phyloP scores from a whole-genome alignment of 768 basidiomycete species.

The Mycena pura region DNA sequence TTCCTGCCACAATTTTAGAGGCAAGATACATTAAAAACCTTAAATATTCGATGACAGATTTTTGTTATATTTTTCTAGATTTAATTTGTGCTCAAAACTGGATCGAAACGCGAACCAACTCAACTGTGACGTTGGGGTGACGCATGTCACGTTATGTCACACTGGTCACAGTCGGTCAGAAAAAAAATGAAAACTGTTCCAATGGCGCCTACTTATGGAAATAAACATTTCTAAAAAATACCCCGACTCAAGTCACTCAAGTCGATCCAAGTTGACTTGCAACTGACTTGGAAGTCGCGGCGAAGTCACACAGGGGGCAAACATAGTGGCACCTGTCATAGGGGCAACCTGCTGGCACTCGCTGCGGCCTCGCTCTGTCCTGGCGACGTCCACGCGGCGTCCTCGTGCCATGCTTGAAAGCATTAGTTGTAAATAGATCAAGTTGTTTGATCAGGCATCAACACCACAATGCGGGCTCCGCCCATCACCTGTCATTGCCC shows the following conservation, averaged over 20 bases:
- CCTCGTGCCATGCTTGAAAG: too few relatives aligned
- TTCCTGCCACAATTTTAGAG: not conserved
- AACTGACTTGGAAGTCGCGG: not conserved
- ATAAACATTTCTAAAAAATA: not conserved
- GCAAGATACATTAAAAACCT: not conserved
- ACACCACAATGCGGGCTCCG: too few relatives aligned
- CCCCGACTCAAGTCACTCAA: not conserved
- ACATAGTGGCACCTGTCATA: too few relatives aligned
- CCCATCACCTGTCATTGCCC: too few relatives aligned
- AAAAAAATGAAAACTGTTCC: not conserved
- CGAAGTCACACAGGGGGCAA: too few relatives aligned
- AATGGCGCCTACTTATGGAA: not conserved
- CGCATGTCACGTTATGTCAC: not conserved
- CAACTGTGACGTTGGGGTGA: not conserved
- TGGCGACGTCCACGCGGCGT: too few relatives aligned
- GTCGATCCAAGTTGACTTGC: not conserved
- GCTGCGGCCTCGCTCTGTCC: too few relatives aligned
- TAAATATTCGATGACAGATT: not conserved
- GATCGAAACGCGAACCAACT: not conserved
- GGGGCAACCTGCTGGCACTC: too few relatives aligned
- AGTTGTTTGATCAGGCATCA: too few relatives aligned
- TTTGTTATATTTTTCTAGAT: conserved; percentile 1
- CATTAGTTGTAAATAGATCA: too few relatives aligned
- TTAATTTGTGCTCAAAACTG: not conserved
- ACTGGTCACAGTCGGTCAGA: not conserved